phyloP scores from a whole-genome alignment of 2,329 filamentous ascomycete species.

The Fusarium equiseti region DNA sequence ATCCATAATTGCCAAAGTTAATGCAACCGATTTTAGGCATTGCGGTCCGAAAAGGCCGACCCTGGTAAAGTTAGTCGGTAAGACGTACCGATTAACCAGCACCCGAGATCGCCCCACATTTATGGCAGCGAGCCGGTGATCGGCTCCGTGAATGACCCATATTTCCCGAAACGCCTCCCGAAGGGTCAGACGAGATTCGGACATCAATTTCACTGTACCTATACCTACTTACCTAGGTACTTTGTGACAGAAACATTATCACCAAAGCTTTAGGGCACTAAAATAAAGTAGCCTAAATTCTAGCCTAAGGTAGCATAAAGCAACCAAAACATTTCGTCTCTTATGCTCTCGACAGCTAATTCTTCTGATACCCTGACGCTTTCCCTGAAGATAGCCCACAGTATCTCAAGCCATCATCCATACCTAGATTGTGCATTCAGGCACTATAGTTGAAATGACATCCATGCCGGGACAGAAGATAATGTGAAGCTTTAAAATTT shows the following conservation, averaged over 20 bases:
- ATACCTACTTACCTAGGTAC: too few relatives aligned
- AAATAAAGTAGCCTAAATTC: too few relatives aligned
- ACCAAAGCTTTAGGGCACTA: too few relatives aligned
- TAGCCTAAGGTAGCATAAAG: neutral
- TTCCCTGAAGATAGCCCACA: neutral
- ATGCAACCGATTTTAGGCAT: neutral
- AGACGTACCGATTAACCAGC: conserved; percentile 7
- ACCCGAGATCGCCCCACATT: neutral
- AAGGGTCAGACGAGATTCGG: neutral
- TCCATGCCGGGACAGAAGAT: neutral
- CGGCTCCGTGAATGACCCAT: neutral
- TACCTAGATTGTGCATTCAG: neutral
- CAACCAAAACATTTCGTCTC: neutral
- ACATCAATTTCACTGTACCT: neutral
- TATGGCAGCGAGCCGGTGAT: neutral
- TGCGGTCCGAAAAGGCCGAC: conserved; percentile 5
- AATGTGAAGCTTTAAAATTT: too few relatives aligned
- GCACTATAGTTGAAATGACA: rapidly evolving
- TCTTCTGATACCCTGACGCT: neutral
- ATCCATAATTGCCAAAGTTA: neutral
- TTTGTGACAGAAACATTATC: too few relatives aligned
- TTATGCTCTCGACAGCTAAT: neutral
- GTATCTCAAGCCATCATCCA: neutral
- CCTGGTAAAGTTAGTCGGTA: neutral
- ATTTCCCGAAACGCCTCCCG: neutral